Conservation (phyloP, 768 basidiomycete genomes). For the Tricholoma furcatifolium region DNA sequence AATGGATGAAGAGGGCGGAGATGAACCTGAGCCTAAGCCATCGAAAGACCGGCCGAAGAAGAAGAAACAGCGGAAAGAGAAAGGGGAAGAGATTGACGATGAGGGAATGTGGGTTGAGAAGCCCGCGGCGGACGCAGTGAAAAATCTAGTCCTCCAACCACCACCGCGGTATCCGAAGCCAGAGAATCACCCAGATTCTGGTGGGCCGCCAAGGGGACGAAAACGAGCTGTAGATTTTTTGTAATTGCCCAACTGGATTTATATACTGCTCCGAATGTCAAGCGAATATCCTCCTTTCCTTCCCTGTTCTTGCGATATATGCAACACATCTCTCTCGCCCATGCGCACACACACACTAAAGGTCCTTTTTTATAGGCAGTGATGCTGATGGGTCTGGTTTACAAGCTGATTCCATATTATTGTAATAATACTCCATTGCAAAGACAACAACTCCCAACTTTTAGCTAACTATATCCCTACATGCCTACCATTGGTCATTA, state of each 20-base stretch:
- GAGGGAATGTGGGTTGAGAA: conserved; percentile 74
- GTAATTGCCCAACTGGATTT: conserved; percentile 30
- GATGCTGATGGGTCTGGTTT: too few species aligned
- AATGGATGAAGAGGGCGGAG: conserved; percentile 62
- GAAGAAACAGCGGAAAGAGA: conserved; percentile 36
- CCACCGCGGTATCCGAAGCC: conserved; percentile 14
- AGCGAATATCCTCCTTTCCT: too few species aligned
- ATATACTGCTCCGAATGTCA: background rate
- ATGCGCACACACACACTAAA: too few species aligned
- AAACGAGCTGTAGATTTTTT: conserved; percentile 78
- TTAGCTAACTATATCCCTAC: too few species aligned
- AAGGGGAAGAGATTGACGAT: conserved; percentile 34
- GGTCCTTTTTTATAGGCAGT: too few species aligned
- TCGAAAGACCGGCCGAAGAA: conserved; percentile 41
- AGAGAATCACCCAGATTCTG: conserved; percentile 13
- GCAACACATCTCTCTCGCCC: too few species aligned
- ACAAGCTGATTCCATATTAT: too few species aligned
- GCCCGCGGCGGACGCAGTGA: conserved; percentile 49
- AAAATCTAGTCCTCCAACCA: conserved; percentile 23
- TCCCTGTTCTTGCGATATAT: too few species aligned
- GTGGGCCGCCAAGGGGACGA: conserved; percentile 41
- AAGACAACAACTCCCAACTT: too few species aligned
- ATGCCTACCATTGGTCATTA: background rate
- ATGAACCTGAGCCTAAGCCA: conserved; percentile 31
- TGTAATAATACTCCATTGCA: too few species aligned